Conservation (phyloP, 345 rosid species). For the Rubroshorea leprosula region DNA sequence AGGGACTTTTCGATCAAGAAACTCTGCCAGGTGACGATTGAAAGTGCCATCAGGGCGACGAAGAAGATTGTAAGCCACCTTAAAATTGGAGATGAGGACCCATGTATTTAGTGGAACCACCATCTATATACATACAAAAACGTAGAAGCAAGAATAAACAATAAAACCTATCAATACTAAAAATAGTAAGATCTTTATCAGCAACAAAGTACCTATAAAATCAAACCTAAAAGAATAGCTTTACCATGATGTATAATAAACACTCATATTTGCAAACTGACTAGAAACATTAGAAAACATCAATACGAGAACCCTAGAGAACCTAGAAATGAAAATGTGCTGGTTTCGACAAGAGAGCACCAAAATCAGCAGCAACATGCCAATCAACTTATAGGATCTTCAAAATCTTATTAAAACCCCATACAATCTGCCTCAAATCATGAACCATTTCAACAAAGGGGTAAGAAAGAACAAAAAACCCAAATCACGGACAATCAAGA, state of each 20-base stretch:
- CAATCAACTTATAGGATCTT: constrained; percentile 9
- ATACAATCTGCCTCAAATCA: neutral
- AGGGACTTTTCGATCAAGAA: constrained; percentile 73
- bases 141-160: constrained; percentile 10
- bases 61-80: constrained; percentile 73
- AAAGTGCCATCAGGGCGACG: constrained; percentile 92
- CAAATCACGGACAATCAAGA: neutral
- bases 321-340: neutral
- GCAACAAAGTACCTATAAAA: constrained; percentile 4
- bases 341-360: neutral
- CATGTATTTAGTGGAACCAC: constrained; percentile 88
- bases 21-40: constrained; percentile 89
- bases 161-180: neutral
- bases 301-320: constrained; percentile 9
- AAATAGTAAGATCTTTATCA: neutral
- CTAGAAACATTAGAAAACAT: constrained; percentile 1
- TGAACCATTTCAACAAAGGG: constrained; percentile 3
- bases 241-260: neutral
- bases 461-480: constrained; percentile 6
- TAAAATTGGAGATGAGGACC: constrained; percentile 86
- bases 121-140: constrained; percentile 42
- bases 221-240: constrained; percentile 1
- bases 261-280: neutral
- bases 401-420: constrained; percentile 2
- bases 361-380: neutral